Evolutionary conservation across 306 rosid genomes (phyloP), one percentile per base, ranked within the genome.

Genomic region (Casuarina equisetifolia): DNA sequence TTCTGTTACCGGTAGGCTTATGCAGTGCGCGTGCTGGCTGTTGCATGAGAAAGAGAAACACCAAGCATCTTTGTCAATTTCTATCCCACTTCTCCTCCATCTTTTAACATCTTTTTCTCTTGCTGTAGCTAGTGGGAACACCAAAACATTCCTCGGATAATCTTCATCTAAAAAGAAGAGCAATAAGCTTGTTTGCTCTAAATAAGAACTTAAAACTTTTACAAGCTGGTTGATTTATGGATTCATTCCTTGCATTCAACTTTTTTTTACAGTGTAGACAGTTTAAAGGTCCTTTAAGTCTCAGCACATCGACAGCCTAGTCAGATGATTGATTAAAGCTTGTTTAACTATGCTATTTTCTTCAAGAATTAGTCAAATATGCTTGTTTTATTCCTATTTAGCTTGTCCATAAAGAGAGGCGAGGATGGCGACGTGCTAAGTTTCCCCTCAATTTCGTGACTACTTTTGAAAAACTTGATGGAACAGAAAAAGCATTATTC

Each of bases 21-120:
- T 44, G 49, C 35, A 61, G 45, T 51, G 61, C 69, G 86, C 83
- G 75, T 88, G 87, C 79, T 79, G 8, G 46, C 36, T 68, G 73
- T 32, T 79, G 80, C 70, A 75, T 61, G 69, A 50, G 74, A 79
- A 75, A 72, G 81, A 83, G 84, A 66, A 63, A 82, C 89, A 85
- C 73, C 10, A 4, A 70, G 77, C 16, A 73, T 85, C 84, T 85
- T 44, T 48, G 39, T 39, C 74, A 58, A 16, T 43, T 70, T 43
- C 70, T 25, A 5, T 51, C 39, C 48, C 58, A 49, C 52, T 51
- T 35, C 69, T 32, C 19, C 69, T 32, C 19, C 69, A 43, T 58
- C 59, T 70, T 43, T 39, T 16, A n/a, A n/a, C n/a, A 49, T 46
- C 9, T 46, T 4, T 66, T 6, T 64, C 17, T 64, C 45, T 38